Evolutionary conservation across 306 rosid genomes (phyloP).

Genomic region (Dicorynia guianensis): DNA sequence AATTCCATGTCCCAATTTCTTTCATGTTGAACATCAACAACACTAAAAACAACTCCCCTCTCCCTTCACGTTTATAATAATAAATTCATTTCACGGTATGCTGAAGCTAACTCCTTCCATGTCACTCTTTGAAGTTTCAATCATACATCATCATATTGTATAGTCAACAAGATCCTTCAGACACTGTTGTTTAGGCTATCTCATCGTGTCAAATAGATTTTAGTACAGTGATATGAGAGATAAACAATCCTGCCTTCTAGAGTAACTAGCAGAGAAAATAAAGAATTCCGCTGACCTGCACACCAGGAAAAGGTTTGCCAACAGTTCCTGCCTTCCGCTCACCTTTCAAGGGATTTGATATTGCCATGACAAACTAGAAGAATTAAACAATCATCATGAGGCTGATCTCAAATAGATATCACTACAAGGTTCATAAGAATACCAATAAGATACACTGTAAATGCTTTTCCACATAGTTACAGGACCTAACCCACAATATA

Average conservation of each 20-base stretch:
- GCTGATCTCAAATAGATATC: slow-evolving; percentile 20
- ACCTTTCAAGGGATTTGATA: slow-evolving; percentile 91
- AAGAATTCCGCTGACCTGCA: slow-evolving; percentile 68
- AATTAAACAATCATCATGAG: slow-evolving; percentile 38
- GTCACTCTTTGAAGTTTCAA: slow-evolving; percentile 29
- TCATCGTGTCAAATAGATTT: slow-evolving; percentile 22
- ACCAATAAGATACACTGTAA: slow-evolving; percentile 21
- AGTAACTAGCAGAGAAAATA: slow-evolving; percentile 14
- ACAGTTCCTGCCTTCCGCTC: slow-evolving; percentile 89
- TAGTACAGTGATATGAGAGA: slow-evolving; percentile 30
- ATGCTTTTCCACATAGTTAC: slow-evolving; percentile 15
- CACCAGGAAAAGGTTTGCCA: slow-evolving; percentile 93
- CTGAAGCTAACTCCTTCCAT: slow-evolving; percentile 17
- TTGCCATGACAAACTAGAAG: slow-evolving; percentile 92
- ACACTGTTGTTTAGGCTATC: slow-evolving; percentile 21
- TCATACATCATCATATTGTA: slow-evolving; percentile 3
- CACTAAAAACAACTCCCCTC: not conserved
- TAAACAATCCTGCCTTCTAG: slow-evolving; percentile 18
- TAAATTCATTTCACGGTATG: slow-evolving; percentile 1
- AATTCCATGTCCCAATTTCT: slow-evolving; percentile 21
- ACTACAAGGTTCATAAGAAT: slow-evolving; percentile 13
- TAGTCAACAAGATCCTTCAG: slow-evolving; percentile 20
- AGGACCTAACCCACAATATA: slow-evolving; percentile 40
- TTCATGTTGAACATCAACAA: slow-evolving; percentile 18
- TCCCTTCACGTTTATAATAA: slow-evolving; percentile 4